A percentile compares a stretch with the other conserved stretches of the same genome.
These are phyloP conservation scores for Zymoseptoria tritici DNA, from an alignment of 2,329 filamentous ascomycete genomes.

Conservation along the genomic window DNA sequence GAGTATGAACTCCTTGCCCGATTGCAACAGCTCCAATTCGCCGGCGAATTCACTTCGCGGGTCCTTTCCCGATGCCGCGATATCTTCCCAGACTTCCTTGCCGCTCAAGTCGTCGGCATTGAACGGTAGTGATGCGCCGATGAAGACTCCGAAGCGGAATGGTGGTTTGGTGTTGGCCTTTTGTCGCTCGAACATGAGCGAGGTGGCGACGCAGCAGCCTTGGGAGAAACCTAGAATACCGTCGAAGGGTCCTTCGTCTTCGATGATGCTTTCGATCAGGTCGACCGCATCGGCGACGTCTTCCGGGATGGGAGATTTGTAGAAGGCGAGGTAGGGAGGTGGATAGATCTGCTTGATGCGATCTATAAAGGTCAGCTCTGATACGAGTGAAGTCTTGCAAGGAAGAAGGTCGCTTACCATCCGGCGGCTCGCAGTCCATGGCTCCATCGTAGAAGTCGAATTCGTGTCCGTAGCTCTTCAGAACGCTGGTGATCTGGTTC, in stretches of 20 bases:
- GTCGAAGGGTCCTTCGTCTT: constrained; percentile 1
- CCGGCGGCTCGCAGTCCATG: neutral
- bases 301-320: neutral
- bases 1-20: neutral
- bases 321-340: neutral
- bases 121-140: constrained; percentile 1
- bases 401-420: neutral
- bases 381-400: neutral
- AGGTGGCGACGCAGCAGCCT: neutral
- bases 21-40: neutral
- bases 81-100: neutral
- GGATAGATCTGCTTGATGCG: neutral
- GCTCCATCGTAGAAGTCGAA: neutral
- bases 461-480: neutral
- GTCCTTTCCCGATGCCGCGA: neutral
- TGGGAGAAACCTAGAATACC: neutral
- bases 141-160: neutral
- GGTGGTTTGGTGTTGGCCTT: neutral
- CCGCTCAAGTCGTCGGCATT: neutral
- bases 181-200: neutral
- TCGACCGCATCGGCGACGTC: neutral
- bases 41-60: neutral
- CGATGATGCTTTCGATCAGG: neutral
- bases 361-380: neutral
- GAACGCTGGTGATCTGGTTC: neutral